phyloP scores from a whole-genome alignment of 2,329 filamentous ascomycete species.

The Monosporascus ibericus region DNA sequence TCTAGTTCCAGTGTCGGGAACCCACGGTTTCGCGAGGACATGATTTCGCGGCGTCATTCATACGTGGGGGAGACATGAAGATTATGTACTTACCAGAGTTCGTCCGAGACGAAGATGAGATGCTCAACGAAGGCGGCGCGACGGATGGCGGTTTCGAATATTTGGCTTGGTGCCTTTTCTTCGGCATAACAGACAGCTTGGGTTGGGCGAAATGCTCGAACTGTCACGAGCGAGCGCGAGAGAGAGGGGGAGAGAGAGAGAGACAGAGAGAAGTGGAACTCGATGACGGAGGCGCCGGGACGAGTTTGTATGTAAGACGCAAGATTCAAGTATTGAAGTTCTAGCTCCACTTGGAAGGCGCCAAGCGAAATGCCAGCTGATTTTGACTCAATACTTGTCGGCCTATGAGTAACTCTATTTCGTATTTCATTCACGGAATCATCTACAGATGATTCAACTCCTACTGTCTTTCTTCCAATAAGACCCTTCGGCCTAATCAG shows the following conservation, averaged over 20 bases:
- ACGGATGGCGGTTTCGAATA: conserved; percentile 55
- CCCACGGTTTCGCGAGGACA: too few relatives aligned
- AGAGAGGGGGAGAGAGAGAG: neutral
- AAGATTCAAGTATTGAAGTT: too few relatives aligned
- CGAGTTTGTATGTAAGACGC: too few relatives aligned
- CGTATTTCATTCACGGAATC: too few relatives aligned
- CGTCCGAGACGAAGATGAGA: conserved; percentile 28
- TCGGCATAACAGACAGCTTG: conserved; percentile 45
- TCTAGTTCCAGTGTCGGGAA: too few relatives aligned
- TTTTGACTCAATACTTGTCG: too few relatives aligned
- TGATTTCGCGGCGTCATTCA: neutral
- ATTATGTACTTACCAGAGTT: conserved; percentile 11
- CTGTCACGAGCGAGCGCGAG: conserved; percentile 5
- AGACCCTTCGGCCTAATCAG: too few relatives aligned
- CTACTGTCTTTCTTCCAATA: too few relatives aligned
- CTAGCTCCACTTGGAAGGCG: too few relatives aligned
- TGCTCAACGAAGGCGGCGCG: conserved; percentile 42
- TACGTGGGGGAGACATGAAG: neutral
- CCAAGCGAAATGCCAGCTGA: too few relatives aligned
- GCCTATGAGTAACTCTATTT: too few relatives aligned
- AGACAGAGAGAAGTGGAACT: neutral
- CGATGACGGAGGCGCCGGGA: neutral
- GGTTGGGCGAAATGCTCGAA: conserved; percentile 8
- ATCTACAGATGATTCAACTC: too few relatives aligned
- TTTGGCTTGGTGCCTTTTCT: conserved; percentile 51